Percentiles rank a stretch among this genome's conserved stretches.
phyloP scores from a whole-genome alignment of 306 rosid genomes.

The Ochetophila trinervis region DNA sequence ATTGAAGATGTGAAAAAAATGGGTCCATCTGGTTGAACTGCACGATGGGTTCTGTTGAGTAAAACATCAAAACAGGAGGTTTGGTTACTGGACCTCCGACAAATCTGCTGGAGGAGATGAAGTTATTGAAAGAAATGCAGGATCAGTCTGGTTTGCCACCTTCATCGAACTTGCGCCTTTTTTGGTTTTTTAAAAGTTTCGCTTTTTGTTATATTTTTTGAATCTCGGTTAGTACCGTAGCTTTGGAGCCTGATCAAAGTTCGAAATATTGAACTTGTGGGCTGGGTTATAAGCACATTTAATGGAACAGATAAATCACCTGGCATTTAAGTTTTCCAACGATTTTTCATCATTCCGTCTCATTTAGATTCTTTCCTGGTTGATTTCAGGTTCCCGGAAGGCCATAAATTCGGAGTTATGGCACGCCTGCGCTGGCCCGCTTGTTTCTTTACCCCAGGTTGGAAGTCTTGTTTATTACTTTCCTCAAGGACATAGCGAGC shows the following conservation, averaged over 20 bases:
- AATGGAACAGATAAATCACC: neutral
- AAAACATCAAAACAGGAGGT: constrained; percentile 53
- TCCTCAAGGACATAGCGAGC: constrained; percentile 99
- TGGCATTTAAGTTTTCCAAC: neutral
- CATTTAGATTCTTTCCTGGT: neutral
- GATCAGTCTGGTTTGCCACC: constrained; percentile 67
- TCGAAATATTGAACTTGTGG: neutral
- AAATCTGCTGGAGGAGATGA: constrained; percentile 73
- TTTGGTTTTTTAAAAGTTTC: neutral
- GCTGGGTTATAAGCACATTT: neutral
- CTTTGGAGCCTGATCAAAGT: neutral
- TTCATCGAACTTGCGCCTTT: neutral
- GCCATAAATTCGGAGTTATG: constrained; percentile 83
- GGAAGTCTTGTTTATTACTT: constrained; percentile 88
- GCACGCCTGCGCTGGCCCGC: constrained; percentile 99
- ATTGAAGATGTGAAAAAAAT: constrained; percentile 34
- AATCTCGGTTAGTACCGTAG: neutral
- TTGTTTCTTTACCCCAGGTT: constrained; percentile 78
- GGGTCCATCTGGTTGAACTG: constrained; percentile 26
- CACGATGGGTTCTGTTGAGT: constrained; percentile 60
- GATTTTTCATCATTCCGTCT: neutral
- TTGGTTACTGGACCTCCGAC: constrained; percentile 42
- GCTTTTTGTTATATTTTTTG: neutral
- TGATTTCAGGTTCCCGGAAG: constrained; percentile 61
- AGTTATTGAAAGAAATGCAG: constrained; percentile 82